A percentile compares a stretch with the other conserved stretches of the same genome.
phyloP scores from a whole-genome alignment of 2,329 filamentous ascomycete genomes.

The Talaromyces verruculosus region DNA sequence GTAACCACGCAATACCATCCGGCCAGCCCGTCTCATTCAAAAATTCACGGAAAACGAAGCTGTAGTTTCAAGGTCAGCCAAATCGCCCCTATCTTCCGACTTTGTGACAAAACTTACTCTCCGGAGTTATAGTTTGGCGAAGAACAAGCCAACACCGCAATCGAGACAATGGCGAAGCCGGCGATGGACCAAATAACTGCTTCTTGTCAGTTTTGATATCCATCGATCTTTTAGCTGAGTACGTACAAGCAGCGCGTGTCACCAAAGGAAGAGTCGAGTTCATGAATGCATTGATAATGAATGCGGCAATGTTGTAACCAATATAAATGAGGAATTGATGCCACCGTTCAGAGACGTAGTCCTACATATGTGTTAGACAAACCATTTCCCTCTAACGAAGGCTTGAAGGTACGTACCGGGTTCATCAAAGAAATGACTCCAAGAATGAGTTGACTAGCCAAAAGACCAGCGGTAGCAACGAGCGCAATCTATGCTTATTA shows the following conservation, averaged over 20 bases:
- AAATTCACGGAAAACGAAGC: constrained; percentile 61
- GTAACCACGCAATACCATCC: constrained; percentile 57
- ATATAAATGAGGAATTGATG: constrained; percentile 74
- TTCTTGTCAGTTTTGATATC: background rate
- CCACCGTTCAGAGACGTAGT: constrained; percentile 61
- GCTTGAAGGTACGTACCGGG: constrained; percentile 34
- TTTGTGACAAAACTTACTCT: constrained; percentile 48
- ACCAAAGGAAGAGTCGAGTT: constrained; percentile 63
- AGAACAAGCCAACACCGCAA: constrained; percentile 66
- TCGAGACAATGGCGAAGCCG: constrained; percentile 69
- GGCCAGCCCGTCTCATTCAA: constrained; percentile 70
- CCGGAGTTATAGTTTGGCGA: constrained; percentile 65
- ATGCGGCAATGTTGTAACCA: constrained; percentile 60
- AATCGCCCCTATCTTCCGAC: constrained; percentile 4
- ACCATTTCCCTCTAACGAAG: background rate
- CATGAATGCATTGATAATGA: constrained; percentile 65
- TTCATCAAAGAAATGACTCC: constrained; percentile 64
- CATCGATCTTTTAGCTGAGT: background rate
- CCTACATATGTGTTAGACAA: constrained; percentile 20
- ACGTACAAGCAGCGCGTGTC: constrained; percentile 62
- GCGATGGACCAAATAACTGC: constrained; percentile 65
- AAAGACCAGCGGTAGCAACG: constrained; percentile 65
- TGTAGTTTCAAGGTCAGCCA: constrained; percentile 11
- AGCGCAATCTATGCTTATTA: constrained; percentile 49
- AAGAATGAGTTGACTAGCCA: constrained; percentile 66